Conservation (phyloP, 345 rosid genomes). For the Durio zibethinus region DNA sequence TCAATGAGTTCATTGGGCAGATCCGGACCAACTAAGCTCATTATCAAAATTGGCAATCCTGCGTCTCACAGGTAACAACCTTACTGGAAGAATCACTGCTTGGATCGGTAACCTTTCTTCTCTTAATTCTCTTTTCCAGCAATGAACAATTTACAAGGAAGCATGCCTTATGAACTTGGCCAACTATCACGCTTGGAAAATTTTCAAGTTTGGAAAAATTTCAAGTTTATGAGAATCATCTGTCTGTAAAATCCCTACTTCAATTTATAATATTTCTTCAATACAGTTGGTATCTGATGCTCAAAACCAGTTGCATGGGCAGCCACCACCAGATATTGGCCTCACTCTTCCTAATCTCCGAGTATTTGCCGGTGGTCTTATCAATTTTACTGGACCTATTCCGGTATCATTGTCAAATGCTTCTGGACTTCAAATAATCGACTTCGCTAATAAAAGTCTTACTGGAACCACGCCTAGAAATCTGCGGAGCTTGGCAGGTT, state of each 20-base stretch:
- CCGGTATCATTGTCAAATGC: constrained; percentile 26
- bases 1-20: constrained; percentile 11
- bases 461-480: constrained; percentile 8
- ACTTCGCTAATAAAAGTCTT: constrained; percentile 16
- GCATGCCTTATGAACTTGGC: constrained; percentile 20
- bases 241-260: constrained; percentile 23
- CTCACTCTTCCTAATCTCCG: constrained; percentile 11
- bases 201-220: constrained; percentile 14
- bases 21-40: constrained; percentile 17
- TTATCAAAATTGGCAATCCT: neutral
- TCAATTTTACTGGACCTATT: constrained; percentile 24
- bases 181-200: constrained; percentile 14
- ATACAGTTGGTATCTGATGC: neutral
- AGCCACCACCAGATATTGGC: constrained; percentile 15
- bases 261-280: constrained; percentile 30
- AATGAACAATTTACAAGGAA: constrained; percentile 22
- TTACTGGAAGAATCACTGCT: constrained; percentile 16
- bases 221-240: neutral
- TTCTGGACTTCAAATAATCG: constrained; percentile 23
- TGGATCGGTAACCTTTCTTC: constrained; percentile 20
- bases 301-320: constrained; percentile 28
- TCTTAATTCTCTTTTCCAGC: neutral
- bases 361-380: constrained; percentile 23
- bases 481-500: constrained; percentile 13
- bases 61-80: neutral